Base-by-base conservation (phyloP, 352 stramenopile genomes). In the Pythium dissotocum region DNA sequence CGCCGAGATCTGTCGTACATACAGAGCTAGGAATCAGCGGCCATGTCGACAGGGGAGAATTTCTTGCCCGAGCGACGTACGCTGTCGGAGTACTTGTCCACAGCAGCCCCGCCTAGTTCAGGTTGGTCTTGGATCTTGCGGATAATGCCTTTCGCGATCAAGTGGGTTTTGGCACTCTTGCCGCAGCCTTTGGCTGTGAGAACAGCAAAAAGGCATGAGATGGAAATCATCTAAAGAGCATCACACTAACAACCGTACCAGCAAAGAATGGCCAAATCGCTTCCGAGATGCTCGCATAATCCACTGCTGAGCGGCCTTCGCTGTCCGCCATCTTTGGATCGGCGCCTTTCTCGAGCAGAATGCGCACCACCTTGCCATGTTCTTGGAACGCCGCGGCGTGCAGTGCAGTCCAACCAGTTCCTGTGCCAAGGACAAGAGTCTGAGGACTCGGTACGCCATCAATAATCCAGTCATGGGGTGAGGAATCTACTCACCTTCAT, bases 1-100 rank as follows among this genome's bases (percentile, higher is more conserved):
- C 12, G 80, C 82, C 10, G 83, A 88, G 61, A 94, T 85, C 85
- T 94, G 63, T 44, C 42, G 6, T 13, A 54, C 21, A 42, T 12
- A 5, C 18, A 4, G 5, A 18, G 9, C 12, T 24, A 12, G 51
- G 2, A 30, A 40, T 56, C 2, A 54, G 44, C 16, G 28, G 40
- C 5, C 10, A 6, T 51, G 6, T 46, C 5, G 18, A 12, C 46
- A 33, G 9, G 38, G 38, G 14, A 46, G 2, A n/a, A 42, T 49
- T 2, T 24, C 3, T 16, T 24, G 2, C 40, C 5, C 14, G 14
- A 14, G 46, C 6, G 60, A 69, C 75, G 28, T 76, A 88, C 80
- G 35, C 70, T 85, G 44, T 88, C 78, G 16, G 64, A 28, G 38
- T 66, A 63, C 67, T 91, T 89, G 67, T 89, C 81, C 2, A 46